phyloP scores from a whole-genome alignment of 2,329 filamentous ascomycete genomes.

The Ophiostoma perfectum region DNA sequence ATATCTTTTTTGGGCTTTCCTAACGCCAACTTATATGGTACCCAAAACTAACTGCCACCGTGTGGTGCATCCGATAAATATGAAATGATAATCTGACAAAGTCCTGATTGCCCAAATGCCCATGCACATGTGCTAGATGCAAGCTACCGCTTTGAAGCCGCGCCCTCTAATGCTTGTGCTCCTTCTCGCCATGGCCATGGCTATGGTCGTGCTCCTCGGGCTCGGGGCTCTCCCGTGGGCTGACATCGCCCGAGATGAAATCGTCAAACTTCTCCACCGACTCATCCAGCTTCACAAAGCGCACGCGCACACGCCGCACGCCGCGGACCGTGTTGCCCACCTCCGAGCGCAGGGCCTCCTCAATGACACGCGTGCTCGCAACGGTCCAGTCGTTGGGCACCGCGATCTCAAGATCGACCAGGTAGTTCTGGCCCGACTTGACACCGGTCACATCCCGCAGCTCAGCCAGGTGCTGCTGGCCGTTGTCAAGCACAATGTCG shows the following conservation, averaged over 20 bases:
- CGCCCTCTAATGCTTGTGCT: slow-evolving; percentile 19
- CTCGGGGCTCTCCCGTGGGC: slow-evolving; percentile 53
- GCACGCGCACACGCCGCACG: slow-evolving; percentile 74
- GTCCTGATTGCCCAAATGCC: not conserved
- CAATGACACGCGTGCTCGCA: slow-evolving; percentile 61
- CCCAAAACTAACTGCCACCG: not conserved
- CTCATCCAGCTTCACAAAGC: slow-evolving; percentile 69
- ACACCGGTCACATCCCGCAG: slow-evolving; percentile 77
- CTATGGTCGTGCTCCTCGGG: slow-evolving; percentile 48
- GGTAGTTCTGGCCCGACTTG: slow-evolving; percentile 94
- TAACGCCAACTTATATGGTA: not conserved
- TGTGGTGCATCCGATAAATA: not conserved
- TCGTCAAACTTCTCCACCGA: slow-evolving; percentile 62
- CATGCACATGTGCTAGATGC: not conserved
- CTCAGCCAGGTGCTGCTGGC: slow-evolving; percentile 57
- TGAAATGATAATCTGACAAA: too few species aligned
- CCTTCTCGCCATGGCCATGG: slow-evolving; percentile 35
- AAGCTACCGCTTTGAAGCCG: not conserved
- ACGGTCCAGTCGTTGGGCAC: slow-evolving; percentile 75
- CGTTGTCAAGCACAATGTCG: slow-evolving; percentile 38
- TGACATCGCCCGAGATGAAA: slow-evolving; percentile 63
- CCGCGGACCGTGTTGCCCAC: slow-evolving; percentile 76
- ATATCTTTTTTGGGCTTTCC: not conserved
- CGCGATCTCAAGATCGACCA: slow-evolving; percentile 82
- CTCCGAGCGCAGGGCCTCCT: slow-evolving; percentile 65